Evolutionary conservation across 331 rosid species (phyloP).

Genomic region (Spiraea crenata): DNA sequence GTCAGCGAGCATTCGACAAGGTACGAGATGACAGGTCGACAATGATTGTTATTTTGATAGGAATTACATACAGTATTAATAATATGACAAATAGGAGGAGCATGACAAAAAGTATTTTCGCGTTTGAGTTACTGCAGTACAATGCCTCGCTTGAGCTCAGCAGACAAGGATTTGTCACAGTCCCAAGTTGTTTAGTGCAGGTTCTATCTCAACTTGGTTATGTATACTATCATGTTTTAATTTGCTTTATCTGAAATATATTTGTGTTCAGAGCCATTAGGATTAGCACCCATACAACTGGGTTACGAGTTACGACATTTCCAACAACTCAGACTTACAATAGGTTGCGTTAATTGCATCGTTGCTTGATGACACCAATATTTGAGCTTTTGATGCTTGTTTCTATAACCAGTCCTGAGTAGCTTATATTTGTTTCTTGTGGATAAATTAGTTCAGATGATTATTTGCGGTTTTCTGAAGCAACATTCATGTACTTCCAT

Average conservation of each 20-base stretch:
- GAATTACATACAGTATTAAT: background rate
- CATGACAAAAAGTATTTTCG: conserved; percentile 17
- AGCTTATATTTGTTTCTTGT: conserved; percentile 1
- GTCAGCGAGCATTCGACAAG: conserved; percentile 86
- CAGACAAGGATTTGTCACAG: conserved; percentile 65
- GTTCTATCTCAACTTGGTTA: conserved; percentile 34
- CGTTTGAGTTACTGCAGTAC: conserved; percentile 50
- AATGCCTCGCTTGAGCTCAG: conserved; percentile 80
- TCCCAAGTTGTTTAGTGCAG: conserved; percentile 77
- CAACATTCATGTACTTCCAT: background rate
- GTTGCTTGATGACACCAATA: background rate
- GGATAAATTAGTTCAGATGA: background rate
- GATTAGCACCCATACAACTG: background rate
- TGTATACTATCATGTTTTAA: background rate
- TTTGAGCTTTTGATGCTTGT: conserved; percentile 1
- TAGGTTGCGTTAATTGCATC: conserved; percentile 1
- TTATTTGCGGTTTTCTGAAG: background rate
- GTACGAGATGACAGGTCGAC: conserved; percentile 33
- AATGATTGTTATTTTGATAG: background rate
- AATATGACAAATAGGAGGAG: background rate
- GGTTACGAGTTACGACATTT: background rate
- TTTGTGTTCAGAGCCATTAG: background rate
- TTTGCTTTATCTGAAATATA: background rate
- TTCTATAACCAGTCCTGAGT: background rate
- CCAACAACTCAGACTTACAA: background rate